These are phyloP conservation scores for Ogataea hybrid DNA, from an alignment of 1,139 yeast species.

Conservation along the genomic window DNA sequence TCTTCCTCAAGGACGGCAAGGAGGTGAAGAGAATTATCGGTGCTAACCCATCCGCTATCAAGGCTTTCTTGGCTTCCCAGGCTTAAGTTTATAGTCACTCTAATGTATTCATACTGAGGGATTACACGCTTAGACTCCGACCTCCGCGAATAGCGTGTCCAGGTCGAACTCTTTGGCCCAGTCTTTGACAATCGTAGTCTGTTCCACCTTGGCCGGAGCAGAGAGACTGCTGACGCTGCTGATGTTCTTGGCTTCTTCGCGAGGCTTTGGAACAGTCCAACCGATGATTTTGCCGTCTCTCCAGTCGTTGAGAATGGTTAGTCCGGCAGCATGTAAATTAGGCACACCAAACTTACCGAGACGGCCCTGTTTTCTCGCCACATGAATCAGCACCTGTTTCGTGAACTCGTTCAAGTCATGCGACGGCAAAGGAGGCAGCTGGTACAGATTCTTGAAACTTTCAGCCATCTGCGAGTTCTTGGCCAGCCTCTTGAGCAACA, in stretches of 20 bases:
- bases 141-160: constrained; percentile 64
- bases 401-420: constrained; percentile 59
- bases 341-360: constrained; percentile 93
- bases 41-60: constrained; percentile 81
- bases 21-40: constrained; percentile 75
- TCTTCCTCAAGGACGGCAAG: constrained; percentile 75
- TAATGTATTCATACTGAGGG: constrained; percentile 3
- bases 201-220: constrained; percentile 48
- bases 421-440: constrained; percentile 78
- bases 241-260: constrained; percentile 37
- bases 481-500: constrained; percentile 72
- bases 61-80: constrained; percentile 54
- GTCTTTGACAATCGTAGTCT: constrained; percentile 76
- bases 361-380: constrained; percentile 91
- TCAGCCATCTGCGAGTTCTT: constrained; percentile 73
- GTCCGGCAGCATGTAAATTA: constrained; percentile 81
- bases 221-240: constrained; percentile 32
- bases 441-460: constrained; percentile 68
- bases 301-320: constrained; percentile 88
- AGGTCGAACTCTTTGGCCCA: constrained; percentile 96
- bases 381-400: constrained; percentile 84
- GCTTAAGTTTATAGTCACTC: constrained; percentile 17
- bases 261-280: constrained; percentile 69
- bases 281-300: constrained; percentile 93
- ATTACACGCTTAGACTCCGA: constrained; percentile 20